Evolutionary conservation across 768 basidiomycete genomes (phyloP), one percentile per base, ranked within the genome.

Genomic region (Suillus placidus): DNA sequence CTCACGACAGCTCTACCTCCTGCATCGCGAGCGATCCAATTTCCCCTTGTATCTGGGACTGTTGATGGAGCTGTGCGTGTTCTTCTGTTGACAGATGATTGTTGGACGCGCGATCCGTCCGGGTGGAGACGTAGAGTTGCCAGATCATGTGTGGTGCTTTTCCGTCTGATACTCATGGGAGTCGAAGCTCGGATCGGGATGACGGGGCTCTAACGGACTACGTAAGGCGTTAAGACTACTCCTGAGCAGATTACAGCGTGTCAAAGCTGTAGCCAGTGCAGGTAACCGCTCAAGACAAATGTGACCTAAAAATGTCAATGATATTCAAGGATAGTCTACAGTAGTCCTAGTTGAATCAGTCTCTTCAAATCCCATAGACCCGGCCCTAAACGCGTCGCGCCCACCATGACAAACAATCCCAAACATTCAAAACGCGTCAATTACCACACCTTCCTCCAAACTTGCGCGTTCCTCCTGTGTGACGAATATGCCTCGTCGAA

Each of bases 11-110:
- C 76, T 38, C 75, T 73, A 2, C 90, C 89, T 20, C 84, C 88
- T 2, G 89, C 90, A 71, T 91, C 88, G 40, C 72, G 78, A 12
- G 90, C 90, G 26, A 89, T 83, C 87, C 88, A 90, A 66, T 88
- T 88, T 14, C 85, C 87, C 56, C 84, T 81, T 2, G 78, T 63
- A 73, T 87, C 84, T 61, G 80, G 78, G 4, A 82, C 74, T 16
- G 80, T 74, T 52, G 73, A 72, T 38, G 69, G 75, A 20, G 80
- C 78, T 37, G 75, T 78, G 64, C 80, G 77, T 7, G 69, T 71
- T 32, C 73, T 71, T 2, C 73, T 65, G 49, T 82, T 85, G 6
- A 61, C 67, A 4, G 80, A 72, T n/a, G 76, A 75, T 64, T 80
- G 84, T 52, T 82, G 78, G 5, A 90, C 86, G 47, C 89, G 86